These are phyloP conservation scores for Suillus americanus DNA, from an alignment of 768 basidiomycete species.

Conservation along the genomic window DNA sequence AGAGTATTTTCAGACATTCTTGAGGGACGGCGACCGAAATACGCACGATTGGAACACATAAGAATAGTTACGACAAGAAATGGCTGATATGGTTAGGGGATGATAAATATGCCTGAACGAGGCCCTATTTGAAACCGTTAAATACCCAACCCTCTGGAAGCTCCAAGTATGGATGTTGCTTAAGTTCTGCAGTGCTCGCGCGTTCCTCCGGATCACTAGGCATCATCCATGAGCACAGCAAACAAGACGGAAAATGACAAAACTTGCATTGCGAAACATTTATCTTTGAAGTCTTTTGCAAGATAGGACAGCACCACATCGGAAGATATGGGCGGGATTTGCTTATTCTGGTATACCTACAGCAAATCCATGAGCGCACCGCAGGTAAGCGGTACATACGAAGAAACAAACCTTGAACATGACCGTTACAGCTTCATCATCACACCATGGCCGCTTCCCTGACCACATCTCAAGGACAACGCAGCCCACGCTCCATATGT, in stretches of 20 bases:
- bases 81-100: slow-evolving; percentile 17
- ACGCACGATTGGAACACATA: slow-evolving; percentile 15
- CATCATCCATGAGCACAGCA: slow-evolving; percentile 5
- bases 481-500: slow-evolving; percentile 98
- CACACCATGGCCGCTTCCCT: slow-evolving; percentile 89
- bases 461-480: slow-evolving; percentile 99
- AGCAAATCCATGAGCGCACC: background rate
- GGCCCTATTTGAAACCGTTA: slow-evolving; percentile 43
- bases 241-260: background rate
- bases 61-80: slow-evolving; percentile 22
- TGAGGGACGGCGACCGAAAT: slow-evolving; percentile 23
- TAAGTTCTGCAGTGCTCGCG: slow-evolving; percentile 74
- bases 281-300: slow-evolving; percentile 82
- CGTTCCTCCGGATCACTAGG: slow-evolving; percentile 80
- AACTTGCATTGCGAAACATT: slow-evolving; percentile 87
- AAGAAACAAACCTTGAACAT: slow-evolving; percentile 78
- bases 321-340: slow-evolving; percentile 86
- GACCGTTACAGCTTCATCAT: slow-evolving; percentile 86
- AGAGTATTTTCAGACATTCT: slow-evolving; percentile 24
- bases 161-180: slow-evolving; percentile 74
- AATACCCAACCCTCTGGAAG: slow-evolving; percentile 76
- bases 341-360: slow-evolving; percentile 81
- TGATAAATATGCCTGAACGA: slow-evolving; percentile 14
- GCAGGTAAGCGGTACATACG: background rate
- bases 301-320: slow-evolving; percentile 72